A percentile compares a stretch with the other conserved stretches of the same genome.
These are phyloP conservation scores for Colletotrichum liaoningense DNA, from an alignment of 2,329 filamentous ascomycete species.

Conservation along the genomic window DNA sequence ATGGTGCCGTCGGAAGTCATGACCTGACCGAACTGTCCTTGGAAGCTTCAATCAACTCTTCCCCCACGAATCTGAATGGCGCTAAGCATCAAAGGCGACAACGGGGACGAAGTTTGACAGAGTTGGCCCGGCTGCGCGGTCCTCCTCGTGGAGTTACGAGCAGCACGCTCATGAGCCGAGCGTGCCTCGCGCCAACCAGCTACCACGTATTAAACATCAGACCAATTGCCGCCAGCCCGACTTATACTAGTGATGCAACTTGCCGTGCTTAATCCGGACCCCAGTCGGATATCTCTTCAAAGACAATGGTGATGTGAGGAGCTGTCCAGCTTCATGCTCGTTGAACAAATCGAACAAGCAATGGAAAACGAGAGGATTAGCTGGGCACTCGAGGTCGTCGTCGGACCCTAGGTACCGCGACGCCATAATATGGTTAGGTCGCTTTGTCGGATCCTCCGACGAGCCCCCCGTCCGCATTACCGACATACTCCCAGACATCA, in stretches of 20 bases:
- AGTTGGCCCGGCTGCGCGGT: background rate
- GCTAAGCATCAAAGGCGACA: background rate
- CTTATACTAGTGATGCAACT: slow-evolving; percentile 13
- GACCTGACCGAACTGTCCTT: background rate
- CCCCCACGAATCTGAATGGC: no score
- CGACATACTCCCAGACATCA: slow-evolving; percentile 17
- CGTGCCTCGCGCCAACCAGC: slow-evolving; percentile 12
- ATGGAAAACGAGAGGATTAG: background rate
- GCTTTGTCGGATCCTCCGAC: slow-evolving; percentile 26
- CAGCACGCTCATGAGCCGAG: background rate
- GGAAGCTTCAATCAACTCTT: no score
- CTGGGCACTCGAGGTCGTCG: background rate
- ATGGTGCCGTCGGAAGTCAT: background rate
- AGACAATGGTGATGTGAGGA: background rate
- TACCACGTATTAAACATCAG: slow-evolving; percentile 22
- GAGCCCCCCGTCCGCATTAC: slow-evolving; percentile 19
- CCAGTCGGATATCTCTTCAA: background rate
- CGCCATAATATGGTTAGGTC: background rate
- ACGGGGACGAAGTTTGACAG: background rate
- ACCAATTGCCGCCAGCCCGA: slow-evolving; percentile 15
- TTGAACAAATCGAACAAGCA: background rate
- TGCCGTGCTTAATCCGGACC: slow-evolving; percentile 14
- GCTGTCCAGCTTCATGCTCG: background rate
- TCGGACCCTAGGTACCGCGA: background rate
- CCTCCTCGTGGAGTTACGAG: background rate